Percentiles rank a stretch among this genome's conserved stretches.
These are phyloP conservation scores for Emmonsiellopsis sp. DNA, from an alignment of 2,329 filamentous ascomycete genomes.

Conservation along the genomic window DNA sequence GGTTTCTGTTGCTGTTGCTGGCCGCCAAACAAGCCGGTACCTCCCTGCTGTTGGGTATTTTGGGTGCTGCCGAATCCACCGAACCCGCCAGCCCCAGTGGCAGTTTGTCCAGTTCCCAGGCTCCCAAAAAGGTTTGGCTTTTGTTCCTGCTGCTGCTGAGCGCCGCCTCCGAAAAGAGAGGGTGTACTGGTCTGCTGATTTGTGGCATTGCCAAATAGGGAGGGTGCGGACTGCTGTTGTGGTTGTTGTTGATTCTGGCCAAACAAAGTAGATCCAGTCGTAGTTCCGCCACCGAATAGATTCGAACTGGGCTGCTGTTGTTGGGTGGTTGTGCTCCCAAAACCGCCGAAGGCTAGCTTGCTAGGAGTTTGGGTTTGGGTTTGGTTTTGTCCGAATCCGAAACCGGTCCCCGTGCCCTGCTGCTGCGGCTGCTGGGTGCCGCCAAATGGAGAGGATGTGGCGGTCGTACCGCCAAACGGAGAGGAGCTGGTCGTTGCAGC, in stretches of 20 bases:
- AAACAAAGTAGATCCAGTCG: slow-evolving; percentile 24
- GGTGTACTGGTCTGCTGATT: slow-evolving; percentile 29
- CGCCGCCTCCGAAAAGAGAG: slow-evolving; percentile 32
- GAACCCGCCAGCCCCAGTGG: slow-evolving; percentile 6
- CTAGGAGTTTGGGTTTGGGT: slow-evolving; percentile 31
- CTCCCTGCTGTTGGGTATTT: slow-evolving; percentile 23
- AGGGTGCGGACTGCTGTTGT: slow-evolving; percentile 23
- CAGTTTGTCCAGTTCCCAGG: slow-evolving; percentile 8
- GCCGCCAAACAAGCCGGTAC: slow-evolving; percentile 32
- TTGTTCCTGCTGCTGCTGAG: slow-evolving; percentile 26
- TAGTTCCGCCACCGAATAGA: slow-evolving; percentile 34
- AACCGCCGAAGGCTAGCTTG: slow-evolving; percentile 25
- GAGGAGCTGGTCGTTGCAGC: slow-evolving; percentile 27
- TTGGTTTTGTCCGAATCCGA: slow-evolving; percentile 33
- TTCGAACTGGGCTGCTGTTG: slow-evolving; percentile 31
- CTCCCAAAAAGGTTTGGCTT: slow-evolving; percentile 9
- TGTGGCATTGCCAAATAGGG: slow-evolving; percentile 33
- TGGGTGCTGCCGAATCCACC: slow-evolving; percentile 23
- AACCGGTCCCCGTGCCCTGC: slow-evolving; percentile 25
- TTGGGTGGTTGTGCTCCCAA: slow-evolving; percentile 31
- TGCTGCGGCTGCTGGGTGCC: slow-evolving; percentile 17
- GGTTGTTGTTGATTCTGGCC: slow-evolving; percentile 29
- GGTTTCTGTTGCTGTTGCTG: slow-evolving; percentile 48
- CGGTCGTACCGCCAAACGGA: slow-evolving; percentile 30
- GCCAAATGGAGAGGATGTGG: slow-evolving; percentile 37